A percentile compares a stretch with the other conserved stretches of the same genome.
Conservation (phyloP, 768 basidiomycete species). For the Mycena maculata region DNA sequence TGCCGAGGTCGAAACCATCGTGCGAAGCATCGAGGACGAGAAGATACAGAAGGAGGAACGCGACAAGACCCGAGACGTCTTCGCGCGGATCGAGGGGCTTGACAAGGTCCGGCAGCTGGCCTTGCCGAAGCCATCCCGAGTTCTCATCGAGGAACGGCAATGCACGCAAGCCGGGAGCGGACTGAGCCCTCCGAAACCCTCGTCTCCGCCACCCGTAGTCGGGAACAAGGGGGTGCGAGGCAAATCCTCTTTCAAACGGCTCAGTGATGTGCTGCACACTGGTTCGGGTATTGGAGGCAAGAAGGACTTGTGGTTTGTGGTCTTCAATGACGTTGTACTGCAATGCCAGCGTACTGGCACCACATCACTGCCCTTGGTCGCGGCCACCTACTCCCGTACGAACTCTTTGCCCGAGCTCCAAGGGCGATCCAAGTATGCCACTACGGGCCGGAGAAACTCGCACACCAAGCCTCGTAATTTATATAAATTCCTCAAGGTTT, state of each 20-base stretch:
- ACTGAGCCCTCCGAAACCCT: slow-evolving; percentile 48
- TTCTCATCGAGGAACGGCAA: slow-evolving; percentile 86
- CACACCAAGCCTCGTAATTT: slow-evolving; percentile 90
- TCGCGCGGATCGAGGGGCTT: slow-evolving; percentile 95
- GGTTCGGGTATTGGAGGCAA: slow-evolving; percentile 70
- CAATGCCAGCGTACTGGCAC: slow-evolving; percentile 92
- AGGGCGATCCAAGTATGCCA: slow-evolving; percentile 87
- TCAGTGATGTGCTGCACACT: slow-evolving; percentile 87
- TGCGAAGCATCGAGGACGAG: slow-evolving; percentile 97
- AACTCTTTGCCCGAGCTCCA: slow-evolving; percentile 87
- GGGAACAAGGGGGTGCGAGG: slow-evolving; percentile 75
- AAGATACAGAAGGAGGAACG: slow-evolving; percentile 97
- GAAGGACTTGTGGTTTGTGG: slow-evolving; percentile 94
- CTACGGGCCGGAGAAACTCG: slow-evolving; percentile 78
- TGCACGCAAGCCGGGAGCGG: slow-evolving; percentile 52
- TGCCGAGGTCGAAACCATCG: slow-evolving; percentile 95
- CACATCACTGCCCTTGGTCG: slow-evolving; percentile 83
- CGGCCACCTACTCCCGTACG: slow-evolving; percentile 73
- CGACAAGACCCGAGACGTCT: slow-evolving; percentile 93
- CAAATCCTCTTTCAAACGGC: slow-evolving; percentile 87
- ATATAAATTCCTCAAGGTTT: slow-evolving; percentile 92
- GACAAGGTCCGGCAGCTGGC: slow-evolving; percentile 95
- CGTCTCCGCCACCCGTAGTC: slow-evolving; percentile 55
- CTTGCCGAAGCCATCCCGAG: slow-evolving; percentile 87
- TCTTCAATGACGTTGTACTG: slow-evolving; percentile 95